Percentiles rank a stretch among this genome's conserved stretches.
These are phyloP conservation scores for Fremontodendron californicum DNA, from an alignment of 345 rosid species.

Conservation along the genomic window DNA sequence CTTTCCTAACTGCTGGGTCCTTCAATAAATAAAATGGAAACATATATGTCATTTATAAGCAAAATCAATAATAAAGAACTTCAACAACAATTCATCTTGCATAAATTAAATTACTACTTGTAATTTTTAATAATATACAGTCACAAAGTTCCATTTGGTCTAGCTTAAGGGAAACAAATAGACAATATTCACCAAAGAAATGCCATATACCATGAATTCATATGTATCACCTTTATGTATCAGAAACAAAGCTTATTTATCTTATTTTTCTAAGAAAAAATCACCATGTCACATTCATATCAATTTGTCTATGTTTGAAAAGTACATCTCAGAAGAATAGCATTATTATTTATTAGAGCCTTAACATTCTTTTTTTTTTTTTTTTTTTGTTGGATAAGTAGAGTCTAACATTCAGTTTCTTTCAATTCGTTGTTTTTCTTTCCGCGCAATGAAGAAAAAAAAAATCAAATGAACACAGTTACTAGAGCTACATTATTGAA, in stretches of 20 bases:
- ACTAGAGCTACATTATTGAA: constrained; percentile 1
- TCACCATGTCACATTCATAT: neutral
- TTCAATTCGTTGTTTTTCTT: neutral
- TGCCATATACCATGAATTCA: neutral
- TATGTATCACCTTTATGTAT: neutral
- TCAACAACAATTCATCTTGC: neutral
- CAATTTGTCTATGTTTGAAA: neutral
- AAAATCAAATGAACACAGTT: neutral
- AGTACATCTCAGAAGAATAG: neutral
- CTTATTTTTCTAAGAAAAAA: neutral
- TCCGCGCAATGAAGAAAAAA: neutral
- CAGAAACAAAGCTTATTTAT: neutral
- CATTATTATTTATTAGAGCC: neutral
- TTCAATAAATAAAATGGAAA: constrained; percentile 24
- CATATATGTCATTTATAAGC: constrained; percentile 1
- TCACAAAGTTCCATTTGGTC: neutral
- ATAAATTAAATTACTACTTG: neutral
- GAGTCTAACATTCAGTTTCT: neutral
- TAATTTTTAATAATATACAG: neutral
- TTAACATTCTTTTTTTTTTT: neutral
- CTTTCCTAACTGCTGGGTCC: constrained; percentile 43
- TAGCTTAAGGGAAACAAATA: neutral
- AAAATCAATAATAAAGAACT: neutral
- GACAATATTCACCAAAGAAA: neutral
- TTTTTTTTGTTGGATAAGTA: no score